These are phyloP conservation scores for Lasiosphaeris hirsuta DNA, from an alignment of 495 filamentous ascomycete species.

Conservation along the genomic window DNA sequence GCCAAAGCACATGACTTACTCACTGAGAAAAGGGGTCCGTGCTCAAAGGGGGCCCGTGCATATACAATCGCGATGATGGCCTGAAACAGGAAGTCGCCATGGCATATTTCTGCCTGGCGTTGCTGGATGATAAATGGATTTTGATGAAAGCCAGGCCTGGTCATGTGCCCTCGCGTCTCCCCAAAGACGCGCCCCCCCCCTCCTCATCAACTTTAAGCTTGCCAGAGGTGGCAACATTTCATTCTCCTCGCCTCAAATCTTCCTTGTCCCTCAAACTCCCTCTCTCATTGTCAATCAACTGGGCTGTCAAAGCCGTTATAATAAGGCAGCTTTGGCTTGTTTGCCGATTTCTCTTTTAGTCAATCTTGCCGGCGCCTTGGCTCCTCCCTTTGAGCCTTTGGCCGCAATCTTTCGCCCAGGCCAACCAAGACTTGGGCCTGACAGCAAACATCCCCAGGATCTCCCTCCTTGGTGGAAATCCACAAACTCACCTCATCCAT, in stretches of 20 bases:
- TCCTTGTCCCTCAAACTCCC: neutral
- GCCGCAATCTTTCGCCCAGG: neutral
- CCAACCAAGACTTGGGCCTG: neutral
- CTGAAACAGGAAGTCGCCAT: neutral
- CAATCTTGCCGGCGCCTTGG: no score
- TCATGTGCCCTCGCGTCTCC: conserved; percentile 30
- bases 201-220: conserved; percentile 2
- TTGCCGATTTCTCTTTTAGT: no score
- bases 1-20: conserved; percentile 28
- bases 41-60: no score
- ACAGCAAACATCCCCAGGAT: no score
- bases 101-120: conserved; percentile 21
- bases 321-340: neutral
- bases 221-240: conserved; percentile 9
- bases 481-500: neutral
- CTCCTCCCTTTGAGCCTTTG: neutral
- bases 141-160: neutral
- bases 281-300: no score
- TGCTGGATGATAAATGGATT: neutral
- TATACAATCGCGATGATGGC: no score
- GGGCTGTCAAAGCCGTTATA: no score
- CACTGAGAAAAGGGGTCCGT: neutral
- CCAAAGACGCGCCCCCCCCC: conserved; percentile 17
- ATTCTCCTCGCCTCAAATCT: neutral
- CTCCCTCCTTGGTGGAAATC: no score